Percentiles rank a stretch among this genome's conserved stretches.
phyloP scores from a whole-genome alignment of 208 protist genomes.

The Wallacemonas collosoma region DNA sequence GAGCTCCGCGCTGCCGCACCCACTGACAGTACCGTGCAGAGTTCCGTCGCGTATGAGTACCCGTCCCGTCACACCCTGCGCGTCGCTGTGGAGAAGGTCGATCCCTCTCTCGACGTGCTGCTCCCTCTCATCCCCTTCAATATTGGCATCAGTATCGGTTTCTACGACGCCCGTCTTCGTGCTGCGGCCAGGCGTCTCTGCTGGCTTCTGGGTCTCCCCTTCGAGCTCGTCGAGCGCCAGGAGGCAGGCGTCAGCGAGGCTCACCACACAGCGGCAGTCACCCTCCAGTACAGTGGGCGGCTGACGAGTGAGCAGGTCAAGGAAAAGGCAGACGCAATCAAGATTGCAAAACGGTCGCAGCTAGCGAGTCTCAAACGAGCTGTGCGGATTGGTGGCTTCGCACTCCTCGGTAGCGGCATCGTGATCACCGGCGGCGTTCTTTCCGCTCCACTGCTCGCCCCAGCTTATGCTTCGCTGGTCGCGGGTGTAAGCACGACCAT shows the following conservation, averaged over 20 bases:
- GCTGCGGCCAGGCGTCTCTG: conserved; percentile 68
- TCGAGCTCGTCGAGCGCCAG: conserved; percentile 57
- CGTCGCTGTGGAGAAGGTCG: conserved; percentile 40
- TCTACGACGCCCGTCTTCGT: conserved; percentile 76
- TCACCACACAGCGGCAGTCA: neutral
- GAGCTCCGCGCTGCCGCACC: neutral
- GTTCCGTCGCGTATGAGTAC: conserved; percentile 12
- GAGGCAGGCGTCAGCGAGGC: conserved; percentile 35
- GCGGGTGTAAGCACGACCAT: conserved; percentile 53
- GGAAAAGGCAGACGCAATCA: conserved; percentile 2
- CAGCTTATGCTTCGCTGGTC: conserved; percentile 59
- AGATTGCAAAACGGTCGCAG: neutral
- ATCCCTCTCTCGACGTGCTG: conserved; percentile 50
- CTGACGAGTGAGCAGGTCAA: neutral
- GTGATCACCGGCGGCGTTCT: conserved; percentile 68
- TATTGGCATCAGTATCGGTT: conserved; percentile 49
- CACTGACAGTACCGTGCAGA: too few species aligned
- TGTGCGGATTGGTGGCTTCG: conserved; percentile 70
- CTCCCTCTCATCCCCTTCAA: conserved; percentile 70
- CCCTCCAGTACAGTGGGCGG: neutral
- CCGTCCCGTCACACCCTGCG: conserved; percentile 15
- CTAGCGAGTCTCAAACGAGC: conserved; percentile 37
- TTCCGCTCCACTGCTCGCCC: conserved; percentile 62
- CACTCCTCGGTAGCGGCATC: conserved; percentile 59
- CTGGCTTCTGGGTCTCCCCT: conserved; percentile 67